Evolutionary conservation across 2,329 filamentous ascomycete species (phyloP), one percentile per base, ranked within the genome.

Genomic region (Colletotrichum incanum): DNA sequence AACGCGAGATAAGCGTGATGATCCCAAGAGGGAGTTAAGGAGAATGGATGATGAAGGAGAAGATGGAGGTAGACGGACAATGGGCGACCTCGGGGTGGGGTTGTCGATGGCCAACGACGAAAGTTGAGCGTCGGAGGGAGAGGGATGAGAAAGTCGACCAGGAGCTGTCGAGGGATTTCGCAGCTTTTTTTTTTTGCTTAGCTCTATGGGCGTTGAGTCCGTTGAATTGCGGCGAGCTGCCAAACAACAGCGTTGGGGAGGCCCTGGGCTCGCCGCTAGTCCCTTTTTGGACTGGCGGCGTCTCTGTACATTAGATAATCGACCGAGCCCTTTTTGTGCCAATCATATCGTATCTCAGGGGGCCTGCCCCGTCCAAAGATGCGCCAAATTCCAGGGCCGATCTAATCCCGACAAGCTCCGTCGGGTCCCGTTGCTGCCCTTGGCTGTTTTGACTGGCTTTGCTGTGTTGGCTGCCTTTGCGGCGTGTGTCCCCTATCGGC

Each of bases 141-240:
- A 71, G 64, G 64, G 68, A 74, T 72, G 54, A 52, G 43, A 52
- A 63, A 56, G 62, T 62, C 65, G 66, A 73, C 41, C 39, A 62
- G 62, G 65, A 74, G 73, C 73, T 74, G 68, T 74, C 64, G 72
- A 74, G 73, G 73, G 73, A 74, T 74, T 74, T 74, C 65, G 72
- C 64, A 74, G 72, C 61, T 67, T 73, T 74, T 37, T 74, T 37
- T 67, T 73, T 73, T 67, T 62, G 61, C 72, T 66, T 69, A 74
- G 73, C 73, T 74, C 63, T 74, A 60, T 70, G 61, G 71, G 52
- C 58, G 73, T 74, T 73, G 72, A 74, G 73, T 75, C 72, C 73
- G 73, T 75, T 75, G 73, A 75, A 74, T 74, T 75, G 72, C 72
- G 68, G 73, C 70, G 63, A 73, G 72, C 71, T 73, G 61, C 64